A percentile compares a stretch with the other conserved stretches of the same genome.
These are phyloP conservation scores for Paratrypanosoma confusum DNA, from an alignment of 208 protist genomes.

Conservation along the genomic window DNA sequence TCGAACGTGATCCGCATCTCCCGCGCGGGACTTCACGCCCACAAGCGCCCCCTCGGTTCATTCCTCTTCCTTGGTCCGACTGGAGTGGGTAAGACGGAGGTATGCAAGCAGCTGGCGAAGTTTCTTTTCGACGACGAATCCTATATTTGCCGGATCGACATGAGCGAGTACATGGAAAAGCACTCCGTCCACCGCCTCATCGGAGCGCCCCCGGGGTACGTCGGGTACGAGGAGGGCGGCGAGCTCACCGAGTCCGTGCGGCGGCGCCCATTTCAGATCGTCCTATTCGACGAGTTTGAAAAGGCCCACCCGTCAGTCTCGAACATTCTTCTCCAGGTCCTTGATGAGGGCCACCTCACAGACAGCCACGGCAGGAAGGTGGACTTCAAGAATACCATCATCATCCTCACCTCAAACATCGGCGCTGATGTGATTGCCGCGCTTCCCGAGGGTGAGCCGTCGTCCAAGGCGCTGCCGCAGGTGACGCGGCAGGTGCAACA, in stretches of 20 bases:
- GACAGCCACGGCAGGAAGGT: constrained; percentile 95
- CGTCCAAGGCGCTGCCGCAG: constrained; percentile 28
- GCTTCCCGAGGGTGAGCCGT: constrained; percentile 45
- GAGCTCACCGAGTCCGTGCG: constrained; percentile 97
- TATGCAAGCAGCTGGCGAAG: constrained; percentile 92
- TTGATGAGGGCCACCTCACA: constrained; percentile 98
- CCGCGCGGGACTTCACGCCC: constrained; percentile 85
- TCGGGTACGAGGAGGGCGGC: constrained; percentile 98
- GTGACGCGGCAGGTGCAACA: constrained; percentile 86
- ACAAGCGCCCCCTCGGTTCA: constrained; percentile 88
- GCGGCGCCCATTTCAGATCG: constrained; percentile 94
- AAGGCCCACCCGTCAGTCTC: constrained; percentile 97
- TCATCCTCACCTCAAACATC: constrained; percentile 97
- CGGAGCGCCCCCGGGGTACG: constrained; percentile 97
- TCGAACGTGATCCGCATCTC: constrained; percentile 93
- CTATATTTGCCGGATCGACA: constrained; percentile 96
- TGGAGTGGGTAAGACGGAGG: constrained; percentile 94
- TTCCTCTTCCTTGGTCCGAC: constrained; percentile 97
- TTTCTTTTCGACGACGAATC: constrained; percentile 96
- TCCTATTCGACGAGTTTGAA: constrained; percentile 99
- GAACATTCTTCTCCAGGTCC: constrained; percentile 97
- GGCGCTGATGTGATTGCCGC: constrained; percentile 82
- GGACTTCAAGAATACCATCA: constrained; percentile 97
- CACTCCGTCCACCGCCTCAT: constrained; percentile 95
- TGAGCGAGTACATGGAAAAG: constrained; percentile 98